phyloP scores from a whole-genome alignment of 768 basidiomycete genomes.

The Panaeolus cyanescens region DNA sequence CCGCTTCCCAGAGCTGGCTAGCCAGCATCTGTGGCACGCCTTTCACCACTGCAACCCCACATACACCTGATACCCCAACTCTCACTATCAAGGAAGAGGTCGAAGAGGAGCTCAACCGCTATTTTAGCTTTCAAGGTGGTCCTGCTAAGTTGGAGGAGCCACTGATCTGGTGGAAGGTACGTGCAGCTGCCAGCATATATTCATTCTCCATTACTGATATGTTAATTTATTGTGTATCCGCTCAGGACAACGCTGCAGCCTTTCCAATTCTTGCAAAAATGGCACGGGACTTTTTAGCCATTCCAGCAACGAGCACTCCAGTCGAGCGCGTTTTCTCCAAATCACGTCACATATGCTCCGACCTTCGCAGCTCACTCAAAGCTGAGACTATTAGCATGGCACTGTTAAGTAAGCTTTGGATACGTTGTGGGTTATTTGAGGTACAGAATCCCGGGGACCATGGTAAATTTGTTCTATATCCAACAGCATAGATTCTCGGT shows the following conservation, averaged over 20 bases:
- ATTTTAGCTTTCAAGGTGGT: slow-evolving; percentile 17
- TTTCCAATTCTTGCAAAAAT: slow-evolving; percentile 30
- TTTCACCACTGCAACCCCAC: slow-evolving; percentile 1
- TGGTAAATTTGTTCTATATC: neutral
- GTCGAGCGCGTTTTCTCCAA: slow-evolving; percentile 33
- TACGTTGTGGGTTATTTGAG: slow-evolving; percentile 17
- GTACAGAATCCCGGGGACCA: neutral
- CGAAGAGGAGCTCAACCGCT: slow-evolving; percentile 17
- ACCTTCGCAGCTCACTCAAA: slow-evolving; percentile 27
- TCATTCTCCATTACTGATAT: neutral
- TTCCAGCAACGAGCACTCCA: slow-evolving; percentile 32
- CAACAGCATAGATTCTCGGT: neutral
- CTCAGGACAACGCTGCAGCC: slow-evolving; percentile 18
- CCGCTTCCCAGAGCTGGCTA: slow-evolving; percentile 5
- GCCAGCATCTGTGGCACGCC: slow-evolving; percentile 8
- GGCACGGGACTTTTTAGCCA: slow-evolving; percentile 32
- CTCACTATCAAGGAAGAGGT: slow-evolving; percentile 9
- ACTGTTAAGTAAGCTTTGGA: slow-evolving; percentile 31
- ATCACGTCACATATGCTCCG: slow-evolving; percentile 29
- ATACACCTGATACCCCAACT: neutral
- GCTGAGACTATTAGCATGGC: slow-evolving; percentile 27
- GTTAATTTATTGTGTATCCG: neutral
- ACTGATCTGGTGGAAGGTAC: slow-evolving; percentile 33
- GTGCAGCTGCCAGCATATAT: slow-evolving; percentile 7
- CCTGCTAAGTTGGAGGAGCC: slow-evolving; percentile 23